Evolutionary conservation across 2,329 filamentous ascomycete species (phyloP), one percentile per base, ranked within the genome.

Genomic region (Fusarium succisae): DNA sequence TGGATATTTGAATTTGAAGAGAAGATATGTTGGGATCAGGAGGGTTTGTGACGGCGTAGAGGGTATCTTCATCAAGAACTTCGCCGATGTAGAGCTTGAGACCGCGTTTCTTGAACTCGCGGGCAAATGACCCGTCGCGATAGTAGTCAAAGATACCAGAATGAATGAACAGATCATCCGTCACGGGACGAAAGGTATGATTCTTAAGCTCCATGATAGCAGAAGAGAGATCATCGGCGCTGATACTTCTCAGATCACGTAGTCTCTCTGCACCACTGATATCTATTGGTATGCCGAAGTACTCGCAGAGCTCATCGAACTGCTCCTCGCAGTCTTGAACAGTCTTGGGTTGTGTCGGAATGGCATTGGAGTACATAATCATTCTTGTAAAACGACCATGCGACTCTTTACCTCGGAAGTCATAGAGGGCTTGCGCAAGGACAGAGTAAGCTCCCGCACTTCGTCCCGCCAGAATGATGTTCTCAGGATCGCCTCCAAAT

Each of bases 351-450:
- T 68, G 65, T 3, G 65, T 68, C 4, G 65, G 53, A 2, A 68
- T 68, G 6, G 63, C 65, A 53, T 68, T 68, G 1, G 65, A 68
- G 53, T 68, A 68, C 63, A 68, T 68, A 15, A 68, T 67, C 45
- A 67, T 67, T 13, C 54, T 48, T 10, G 28, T 47, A 9, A 68
- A 68, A 1, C 2, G 39, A 6, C 53, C 8, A 2, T 32, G 18
- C 0, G 45, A 67, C 5, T 41, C 53, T 12, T 30, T 53, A 0
- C 65, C 63, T 8, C 65, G 39, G 3, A 68, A 68, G 7, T 67
- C 63, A 14, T 68, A 53, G 2, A 68, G 53, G 0, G 65, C 32
- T 13, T 61, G 65, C 0, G 45, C 35, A 13, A 68, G 65, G 2
- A 67, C 63, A 0, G 65, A 68, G 5, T 68, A 68, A 3, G 65